Evolutionary conservation across 2,329 filamentous ascomycete species (phyloP), one percentile per base, ranked within the genome.

Genomic region (Stachybotrys elegans): DNA sequence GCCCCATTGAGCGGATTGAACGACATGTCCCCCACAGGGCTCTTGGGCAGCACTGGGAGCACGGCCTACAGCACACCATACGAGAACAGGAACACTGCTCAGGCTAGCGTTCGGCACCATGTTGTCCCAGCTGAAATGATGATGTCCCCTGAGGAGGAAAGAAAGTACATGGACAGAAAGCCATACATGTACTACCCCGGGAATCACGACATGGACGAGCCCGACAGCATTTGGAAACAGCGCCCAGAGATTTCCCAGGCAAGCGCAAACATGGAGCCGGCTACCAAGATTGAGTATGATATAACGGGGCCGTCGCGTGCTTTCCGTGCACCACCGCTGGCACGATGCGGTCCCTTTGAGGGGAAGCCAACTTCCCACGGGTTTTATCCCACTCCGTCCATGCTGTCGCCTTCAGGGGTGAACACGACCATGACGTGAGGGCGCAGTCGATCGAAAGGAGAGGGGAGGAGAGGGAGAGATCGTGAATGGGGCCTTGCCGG

Each of bases 121-220:
- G 72, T 78, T 5, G 64, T 79, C 32, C 68, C 68, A 0, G 60
- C 70, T 40, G 77, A 81, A 39, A 63, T 73, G 2, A 68, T 75
- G 43, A 72, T 81, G 27, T 65, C 73, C 7, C 48, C 70, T 2
- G 73, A 79, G 16, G 73, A 79, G 11, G 67, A 69, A 17, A 78
- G 79, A 56, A 57, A 66, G 3, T 70, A 79, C 34, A 64, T 70
- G 1, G 67, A 61, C 12, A 58, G 67, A 13, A 78, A 77, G 48
- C 70, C 68, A 0, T 81, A 80, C 47, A 71, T 77, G 45, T 80
- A 81, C 51, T 80, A 73, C 49, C 72, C 74, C 1, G 63, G 65
- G 0, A 53, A 14, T 45, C 52, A 8, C 50, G 57, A 20, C 47
- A 58, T 43, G 60, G n/a, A n/a, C n/a, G n/a, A n/a, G n/a, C n/a